Evolutionary conservation across 108 stramenopile species (phyloP).

Genomic region (Nitzschia sp.): DNA sequence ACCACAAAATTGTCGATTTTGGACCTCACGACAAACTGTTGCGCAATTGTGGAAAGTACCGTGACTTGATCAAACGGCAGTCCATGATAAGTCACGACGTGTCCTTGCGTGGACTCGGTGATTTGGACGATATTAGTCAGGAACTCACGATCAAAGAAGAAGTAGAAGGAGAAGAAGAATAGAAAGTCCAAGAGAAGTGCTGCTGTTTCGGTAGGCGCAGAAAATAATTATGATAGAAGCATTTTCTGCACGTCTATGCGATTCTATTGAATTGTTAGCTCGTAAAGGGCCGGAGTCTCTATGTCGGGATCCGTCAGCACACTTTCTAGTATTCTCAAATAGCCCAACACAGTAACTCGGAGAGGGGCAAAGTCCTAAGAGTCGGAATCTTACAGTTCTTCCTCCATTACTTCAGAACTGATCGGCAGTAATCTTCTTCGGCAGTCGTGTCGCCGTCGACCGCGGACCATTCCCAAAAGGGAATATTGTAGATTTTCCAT

Average conservation of each 20-base stretch:
- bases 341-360: too few species aligned
- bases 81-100: background rate
- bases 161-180: background rate
- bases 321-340: too few species aligned
- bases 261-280: too few species aligned
- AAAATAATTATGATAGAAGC: too few species aligned
- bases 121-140: background rate
- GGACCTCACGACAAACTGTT: slow-evolving; percentile 83
- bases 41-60: slow-evolving; percentile 45
- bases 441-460: slow-evolving; percentile 4
- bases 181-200: background rate
- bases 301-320: too few species aligned
- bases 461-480: slow-evolving; percentile 81
- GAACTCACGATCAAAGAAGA: background rate
- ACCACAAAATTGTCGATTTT: slow-evolving; percentile 69
- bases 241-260: too few species aligned
- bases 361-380: too few species aligned
- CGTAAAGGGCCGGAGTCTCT: too few species aligned
- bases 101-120: background rate
- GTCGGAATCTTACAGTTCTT: too few species aligned
- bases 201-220: too few species aligned
- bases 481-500: slow-evolving; percentile 77
- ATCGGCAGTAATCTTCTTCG: slow-evolving; percentile 23
- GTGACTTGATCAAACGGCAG: slow-evolving; percentile 66
- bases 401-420: background rate